Evolutionary conservation across 306 rosid genomes (phyloP).

Genomic region (Cucurbita ficifolia): DNA sequence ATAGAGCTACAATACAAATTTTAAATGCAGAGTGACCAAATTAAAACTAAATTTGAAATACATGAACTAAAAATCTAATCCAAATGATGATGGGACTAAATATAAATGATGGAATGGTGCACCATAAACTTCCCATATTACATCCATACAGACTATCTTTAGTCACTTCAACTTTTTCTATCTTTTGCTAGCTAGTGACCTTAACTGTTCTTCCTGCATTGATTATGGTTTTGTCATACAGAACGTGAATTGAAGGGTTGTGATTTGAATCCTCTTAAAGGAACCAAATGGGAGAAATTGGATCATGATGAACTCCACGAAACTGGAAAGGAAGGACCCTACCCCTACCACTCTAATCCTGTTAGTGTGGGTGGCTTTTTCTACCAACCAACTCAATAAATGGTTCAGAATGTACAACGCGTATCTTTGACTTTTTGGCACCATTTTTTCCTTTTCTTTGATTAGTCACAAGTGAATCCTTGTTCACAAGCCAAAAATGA

Average conservation of each 20-base stretch:
- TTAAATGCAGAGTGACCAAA: neutral
- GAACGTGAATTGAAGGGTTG: neutral
- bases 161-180: neutral
- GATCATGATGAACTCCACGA: constrained; percentile 1
- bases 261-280: neutral
- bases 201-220: neutral
- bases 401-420: neutral
- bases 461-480: neutral
- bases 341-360: neutral
- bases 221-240: neutral
- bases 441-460: neutral
- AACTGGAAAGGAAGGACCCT: constrained; percentile 1
- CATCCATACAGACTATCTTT: neutral
- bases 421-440: constrained; percentile 5
- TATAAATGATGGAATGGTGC: neutral
- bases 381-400: constrained; percentile 5
- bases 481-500: neutral
- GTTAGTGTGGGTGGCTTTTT: neutral
- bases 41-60: neutral
- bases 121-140: neutral
- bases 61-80: neutral
- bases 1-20: neutral
- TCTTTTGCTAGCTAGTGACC: neutral
- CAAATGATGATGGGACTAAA: neutral
- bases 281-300: neutral